A percentile compares a stretch with the other conserved stretches of the same genome.
Conservation (phyloP, 2,329 filamentous ascomycete genomes). For the Fusarium equiseti region DNA sequence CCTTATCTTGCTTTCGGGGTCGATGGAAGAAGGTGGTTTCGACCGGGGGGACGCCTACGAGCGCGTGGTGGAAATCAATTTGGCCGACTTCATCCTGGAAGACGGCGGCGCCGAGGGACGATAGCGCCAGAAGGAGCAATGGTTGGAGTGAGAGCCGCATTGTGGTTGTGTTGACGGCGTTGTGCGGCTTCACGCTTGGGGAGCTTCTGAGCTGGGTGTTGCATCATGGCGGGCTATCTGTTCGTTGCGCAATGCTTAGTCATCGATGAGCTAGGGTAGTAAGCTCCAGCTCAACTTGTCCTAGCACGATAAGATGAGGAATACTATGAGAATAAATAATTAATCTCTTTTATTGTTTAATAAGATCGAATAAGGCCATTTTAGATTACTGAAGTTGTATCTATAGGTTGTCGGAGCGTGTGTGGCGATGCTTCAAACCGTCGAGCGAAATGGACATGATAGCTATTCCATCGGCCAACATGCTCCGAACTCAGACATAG, state of each 20-base stretch:
- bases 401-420: too few relatives aligned
- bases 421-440: too few relatives aligned
- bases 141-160: conserved; percentile 55
- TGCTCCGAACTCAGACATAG: neutral
- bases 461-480: neutral
- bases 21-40: conserved; percentile 95
- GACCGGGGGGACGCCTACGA: conserved; percentile 84
- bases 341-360: neutral
- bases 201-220: conserved; percentile 40
- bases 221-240: conserved; percentile 47
- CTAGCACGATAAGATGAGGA: neutral
- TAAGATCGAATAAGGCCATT: too few relatives aligned
- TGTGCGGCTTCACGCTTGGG: conserved; percentile 45
- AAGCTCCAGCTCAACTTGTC: neutral
- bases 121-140: conserved; percentile 55
- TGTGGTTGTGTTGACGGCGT: conserved; percentile 34
- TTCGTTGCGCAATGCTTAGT: conserved; percentile 46
- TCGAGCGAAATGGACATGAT: too few relatives aligned
- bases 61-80: conserved; percentile 91
- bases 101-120: conserved; percentile 69
- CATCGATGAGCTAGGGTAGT: conserved; percentile 31
- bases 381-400: too few relatives aligned
- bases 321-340: neutral
- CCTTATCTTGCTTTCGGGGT: conserved; percentile 83
- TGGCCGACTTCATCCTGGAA: conserved; percentile 92